phyloP scores from a whole-genome alignment of 2,329 filamentous ascomycete genomes.

The Chalara sp. region DNA sequence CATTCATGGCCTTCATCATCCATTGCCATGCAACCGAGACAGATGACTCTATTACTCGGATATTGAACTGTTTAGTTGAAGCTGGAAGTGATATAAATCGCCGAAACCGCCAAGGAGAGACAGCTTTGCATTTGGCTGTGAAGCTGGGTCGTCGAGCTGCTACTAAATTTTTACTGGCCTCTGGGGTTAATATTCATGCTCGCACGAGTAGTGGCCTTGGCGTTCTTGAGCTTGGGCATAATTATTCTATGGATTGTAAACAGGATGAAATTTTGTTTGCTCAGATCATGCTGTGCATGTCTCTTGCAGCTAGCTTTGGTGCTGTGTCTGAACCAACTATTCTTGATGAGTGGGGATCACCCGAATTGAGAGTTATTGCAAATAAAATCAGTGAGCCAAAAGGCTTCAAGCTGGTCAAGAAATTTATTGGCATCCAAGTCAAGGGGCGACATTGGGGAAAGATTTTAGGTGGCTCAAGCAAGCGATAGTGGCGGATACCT shows the following conservation, averaged over 20 bases:
- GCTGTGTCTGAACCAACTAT: conserved; percentile 8
- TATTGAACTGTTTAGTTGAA: conserved; percentile 2
- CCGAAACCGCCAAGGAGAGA: conserved; percentile 7
- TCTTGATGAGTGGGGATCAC: conserved; percentile 8
- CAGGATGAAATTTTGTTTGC: conserved; percentile 5
- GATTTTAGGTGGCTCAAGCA: too few species aligned
- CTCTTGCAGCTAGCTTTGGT: conserved; percentile 3
- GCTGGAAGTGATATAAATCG: conserved; percentile 9
- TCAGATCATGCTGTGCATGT: conserved; percentile 10
- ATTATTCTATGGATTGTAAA: background rate
- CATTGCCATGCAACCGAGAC: conserved; percentile 6
- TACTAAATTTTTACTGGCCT: conserved; percentile 7
- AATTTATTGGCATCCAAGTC: too few species aligned
- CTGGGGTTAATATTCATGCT: conserved; percentile 10
- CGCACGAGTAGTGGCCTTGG: conserved; percentile 2
- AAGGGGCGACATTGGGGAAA: too few species aligned
- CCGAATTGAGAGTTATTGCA: too few species aligned
- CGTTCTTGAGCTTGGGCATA: conserved; percentile 5
- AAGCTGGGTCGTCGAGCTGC: conserved; percentile 8
- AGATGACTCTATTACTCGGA: conserved; percentile 2
- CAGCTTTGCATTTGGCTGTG: conserved; percentile 12
- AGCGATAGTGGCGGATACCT: too few species aligned
- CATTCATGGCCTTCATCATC: conserved; percentile 13
- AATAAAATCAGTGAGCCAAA: too few species aligned
- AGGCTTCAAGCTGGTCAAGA: too few species aligned